Evolutionary conservation across 305 asterid genomes (phyloP).

Genomic region (Fraxinus dipetala): DNA sequence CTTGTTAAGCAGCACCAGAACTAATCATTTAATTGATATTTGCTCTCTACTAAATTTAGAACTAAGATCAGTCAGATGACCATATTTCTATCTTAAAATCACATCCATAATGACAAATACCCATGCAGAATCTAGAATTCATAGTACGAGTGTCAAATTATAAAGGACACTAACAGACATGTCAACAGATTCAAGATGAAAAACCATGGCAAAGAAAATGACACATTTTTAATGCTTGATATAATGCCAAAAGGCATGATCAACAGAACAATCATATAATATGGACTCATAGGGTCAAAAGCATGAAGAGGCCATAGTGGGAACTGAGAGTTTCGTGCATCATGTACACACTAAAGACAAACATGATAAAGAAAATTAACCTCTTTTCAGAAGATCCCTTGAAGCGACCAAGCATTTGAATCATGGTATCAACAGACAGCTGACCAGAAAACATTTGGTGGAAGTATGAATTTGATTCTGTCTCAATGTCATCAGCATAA

Average conservation of each 20-base stretch:
- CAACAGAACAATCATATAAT: conserved; percentile 13
- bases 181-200: conserved; percentile 1
- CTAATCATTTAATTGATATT: not conserved
- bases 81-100: not conserved
- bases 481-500: conserved; percentile 71
- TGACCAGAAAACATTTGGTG: conserved; percentile 88
- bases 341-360: not conserved
- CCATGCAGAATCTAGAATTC: not conserved
- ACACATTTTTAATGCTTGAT: not conserved
- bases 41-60: conserved; percentile 3
- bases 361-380: conserved; percentile 26
- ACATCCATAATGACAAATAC: conserved; percentile 1
- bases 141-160: not conserved
- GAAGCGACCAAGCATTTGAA: conserved; percentile 82
- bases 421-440: conserved; percentile 62
- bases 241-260: conserved; percentile 8
- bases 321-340: not conserved
- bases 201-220: not conserved
- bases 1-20: not conserved
- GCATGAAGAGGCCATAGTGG: not conserved
- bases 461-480: conserved; percentile 77
- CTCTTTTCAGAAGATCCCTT: conserved; percentile 85
- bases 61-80: not conserved
- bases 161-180: not conserved
- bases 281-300: conserved; percentile 13